Evolutionary conservation across 768 basidiomycete species (phyloP), one percentile per base, ranked within the genome.

Genomic region (Clavaria fumosa): DNA sequence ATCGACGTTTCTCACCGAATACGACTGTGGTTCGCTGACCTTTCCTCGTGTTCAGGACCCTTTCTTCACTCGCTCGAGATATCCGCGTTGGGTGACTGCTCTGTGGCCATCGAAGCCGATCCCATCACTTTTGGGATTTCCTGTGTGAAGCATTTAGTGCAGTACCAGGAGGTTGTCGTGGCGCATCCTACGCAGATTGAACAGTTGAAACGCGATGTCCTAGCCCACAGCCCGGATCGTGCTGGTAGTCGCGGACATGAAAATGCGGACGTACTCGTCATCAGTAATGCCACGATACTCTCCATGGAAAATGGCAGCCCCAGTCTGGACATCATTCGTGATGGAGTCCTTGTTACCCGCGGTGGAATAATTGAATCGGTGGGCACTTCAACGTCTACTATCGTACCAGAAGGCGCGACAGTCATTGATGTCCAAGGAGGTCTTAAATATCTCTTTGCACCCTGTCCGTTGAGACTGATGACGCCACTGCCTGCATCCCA

Each of bases 271-370:
- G 54, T 64, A 6, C 59, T 80, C 18, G 64, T 78, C 30, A 66
- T 83, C 20, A 60, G 58, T 41, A 82, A 83, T 43, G 79, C 78
- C 0, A 82, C 77, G 0, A 48, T 82, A 22, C 52, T 83, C 38
- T 78, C 77, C 0, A 79, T 82, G 78, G 68, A 66, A 22, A 64
- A 67, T 11, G 73, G 72, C 1, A 47, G 69, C 23, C 40, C 60
- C 21, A 50, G 58, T 15, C 41, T 46, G 19, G 79, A 82, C 48
- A 39, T 80, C 3, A 60, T 78, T 24, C 47, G 39, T 7, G 60
- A 67, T 28, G 78, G 70, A 1, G 59, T 70, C 2, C 44, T 83
- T 17, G 50, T 75, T 23, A 55, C 67, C 18, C 61, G 67, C 27
- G 68, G 62, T 24, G 80, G 80, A 9, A 56, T 76, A 18, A 75